Conservation (phyloP, 495 filamentous ascomycete species). For the Penicillium bovifimosum region DNA sequence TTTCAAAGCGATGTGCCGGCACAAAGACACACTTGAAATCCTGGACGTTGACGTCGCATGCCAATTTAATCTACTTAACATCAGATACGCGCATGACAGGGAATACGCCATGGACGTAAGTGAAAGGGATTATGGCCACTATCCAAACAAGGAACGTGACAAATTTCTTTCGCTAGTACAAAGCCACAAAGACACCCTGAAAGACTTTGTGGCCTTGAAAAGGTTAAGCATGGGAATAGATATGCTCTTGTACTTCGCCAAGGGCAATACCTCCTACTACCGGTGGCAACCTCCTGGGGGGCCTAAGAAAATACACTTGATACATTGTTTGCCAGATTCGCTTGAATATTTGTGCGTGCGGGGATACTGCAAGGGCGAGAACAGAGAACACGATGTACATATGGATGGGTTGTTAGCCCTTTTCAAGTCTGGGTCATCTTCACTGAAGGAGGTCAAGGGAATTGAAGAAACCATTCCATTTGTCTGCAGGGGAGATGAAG, state of each 20-base stretch:
- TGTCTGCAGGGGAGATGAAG: slow-evolving; percentile 15
- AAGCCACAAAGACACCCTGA: slow-evolving; percentile 5
- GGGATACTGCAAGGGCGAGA: slow-evolving; percentile 19
- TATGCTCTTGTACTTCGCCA: slow-evolving; percentile 23
- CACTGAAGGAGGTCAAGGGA: slow-evolving; percentile 17
- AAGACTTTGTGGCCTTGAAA: slow-evolving; percentile 19
- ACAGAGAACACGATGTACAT: slow-evolving; percentile 13
- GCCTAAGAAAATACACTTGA: too few relatives aligned
- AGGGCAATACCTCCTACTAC: too few relatives aligned
- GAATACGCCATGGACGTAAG: neutral
- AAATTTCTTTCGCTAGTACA: neutral
- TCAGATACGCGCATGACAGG: neutral
- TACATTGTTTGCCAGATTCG: slow-evolving; percentile 15
- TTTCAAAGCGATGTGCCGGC: slow-evolving; percentile 15
- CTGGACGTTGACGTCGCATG: slow-evolving; percentile 23
- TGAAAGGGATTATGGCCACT: neutral
- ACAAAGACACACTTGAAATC: slow-evolving; percentile 23
- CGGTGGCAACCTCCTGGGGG: too few relatives aligned
- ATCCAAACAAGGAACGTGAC: accelerated
- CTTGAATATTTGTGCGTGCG: slow-evolving; percentile 26
- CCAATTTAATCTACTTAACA: neutral
- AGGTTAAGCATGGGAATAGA: slow-evolving; percentile 18
- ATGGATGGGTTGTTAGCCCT: slow-evolving; percentile 13
- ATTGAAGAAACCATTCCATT: slow-evolving; percentile 21
- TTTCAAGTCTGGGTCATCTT: slow-evolving; percentile 7